phyloP scores from a whole-genome alignment of 1,284 basidiomycete genomes.

The Puccinia polysora region DNA sequence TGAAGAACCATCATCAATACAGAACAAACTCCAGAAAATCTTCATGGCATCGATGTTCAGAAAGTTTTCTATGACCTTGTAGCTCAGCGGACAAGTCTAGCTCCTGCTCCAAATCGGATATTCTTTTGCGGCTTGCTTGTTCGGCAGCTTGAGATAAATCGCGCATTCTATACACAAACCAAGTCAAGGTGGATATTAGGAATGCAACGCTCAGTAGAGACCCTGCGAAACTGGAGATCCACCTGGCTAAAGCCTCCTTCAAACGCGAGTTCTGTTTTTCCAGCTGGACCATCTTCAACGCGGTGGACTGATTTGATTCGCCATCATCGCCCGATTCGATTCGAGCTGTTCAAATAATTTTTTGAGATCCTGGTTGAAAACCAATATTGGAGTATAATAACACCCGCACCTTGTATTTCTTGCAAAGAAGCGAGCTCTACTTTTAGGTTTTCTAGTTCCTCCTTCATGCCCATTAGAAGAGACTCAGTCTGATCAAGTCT shows the following conservation, averaged over 20 bases:
- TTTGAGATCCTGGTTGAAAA: slow-evolving; percentile 12
- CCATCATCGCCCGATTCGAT: slow-evolving; percentile 55
- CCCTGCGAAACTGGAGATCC: slow-evolving; percentile 45
- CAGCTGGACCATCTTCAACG: slow-evolving; percentile 79
- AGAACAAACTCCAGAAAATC: neutral
- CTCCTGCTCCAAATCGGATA: slow-evolving; percentile 85
- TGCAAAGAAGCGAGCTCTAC: slow-evolving; percentile 76
- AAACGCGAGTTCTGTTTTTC: slow-evolving; percentile 94
- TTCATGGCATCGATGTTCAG: neutral
- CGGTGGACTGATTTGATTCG: slow-evolving; percentile 60
- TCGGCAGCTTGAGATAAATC: slow-evolving; percentile 85
- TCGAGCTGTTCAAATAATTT: slow-evolving; percentile 49
- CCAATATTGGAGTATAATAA: slow-evolving; percentile 52
- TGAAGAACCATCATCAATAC: slow-evolving; percentile 20
- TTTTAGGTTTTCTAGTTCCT: slow-evolving; percentile 72
- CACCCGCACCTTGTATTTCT: slow-evolving; percentile 57
- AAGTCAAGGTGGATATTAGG: slow-evolving; percentile 33
- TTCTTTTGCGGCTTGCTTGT: slow-evolving; percentile 71
- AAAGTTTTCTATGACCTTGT: slow-evolving; percentile 51
- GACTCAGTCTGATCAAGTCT: slow-evolving; percentile 72
- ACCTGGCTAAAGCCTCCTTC: slow-evolving; percentile 87
- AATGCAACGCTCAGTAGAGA: neutral
- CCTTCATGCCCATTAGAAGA: slow-evolving; percentile 71
- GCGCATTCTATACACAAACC: slow-evolving; percentile 61
- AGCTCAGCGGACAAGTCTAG: slow-evolving; percentile 57